phyloP scores from a whole-genome alignment of 495 filamentous ascomycete species.

The Tuber indicum region DNA sequence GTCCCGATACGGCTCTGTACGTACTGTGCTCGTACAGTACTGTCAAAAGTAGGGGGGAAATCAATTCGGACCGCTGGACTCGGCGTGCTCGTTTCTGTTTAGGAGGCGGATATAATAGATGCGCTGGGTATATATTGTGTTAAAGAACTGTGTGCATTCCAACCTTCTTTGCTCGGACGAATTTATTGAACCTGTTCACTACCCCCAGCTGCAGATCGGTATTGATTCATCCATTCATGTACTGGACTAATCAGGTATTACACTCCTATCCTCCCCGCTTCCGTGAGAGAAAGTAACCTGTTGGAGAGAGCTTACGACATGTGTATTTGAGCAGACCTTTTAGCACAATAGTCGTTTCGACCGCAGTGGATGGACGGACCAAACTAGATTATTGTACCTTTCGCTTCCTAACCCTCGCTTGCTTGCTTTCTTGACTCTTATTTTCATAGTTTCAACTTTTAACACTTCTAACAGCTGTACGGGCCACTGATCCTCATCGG shows the following conservation, averaged over 20 bases:
- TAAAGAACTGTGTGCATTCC: neutral
- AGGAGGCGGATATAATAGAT: neutral
- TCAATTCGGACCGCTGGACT: neutral
- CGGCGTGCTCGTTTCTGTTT: neutral
- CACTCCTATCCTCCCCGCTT: neutral
- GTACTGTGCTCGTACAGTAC: neutral
- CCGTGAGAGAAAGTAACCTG: neutral
- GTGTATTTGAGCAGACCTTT: neutral
- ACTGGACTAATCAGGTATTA: neutral
- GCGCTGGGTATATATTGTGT: neutral
- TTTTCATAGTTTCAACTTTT: neutral
- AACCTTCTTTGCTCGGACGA: neutral
- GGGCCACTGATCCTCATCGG: neutral
- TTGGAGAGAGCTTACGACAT: neutral
- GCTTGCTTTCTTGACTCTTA: neutral
- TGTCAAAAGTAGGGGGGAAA: neutral
- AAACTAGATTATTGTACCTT: neutral
- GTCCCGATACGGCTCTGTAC: neutral
- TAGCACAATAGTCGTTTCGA: neutral
- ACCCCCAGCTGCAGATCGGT: neutral
- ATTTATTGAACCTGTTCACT: neutral
- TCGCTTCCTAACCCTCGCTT: neutral
- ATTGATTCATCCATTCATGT: neutral
- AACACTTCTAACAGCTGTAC: neutral
- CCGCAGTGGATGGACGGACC: neutral